Conservation (phyloP, 306 rosid species). For the Cyclanthera cordifolia region DNA sequence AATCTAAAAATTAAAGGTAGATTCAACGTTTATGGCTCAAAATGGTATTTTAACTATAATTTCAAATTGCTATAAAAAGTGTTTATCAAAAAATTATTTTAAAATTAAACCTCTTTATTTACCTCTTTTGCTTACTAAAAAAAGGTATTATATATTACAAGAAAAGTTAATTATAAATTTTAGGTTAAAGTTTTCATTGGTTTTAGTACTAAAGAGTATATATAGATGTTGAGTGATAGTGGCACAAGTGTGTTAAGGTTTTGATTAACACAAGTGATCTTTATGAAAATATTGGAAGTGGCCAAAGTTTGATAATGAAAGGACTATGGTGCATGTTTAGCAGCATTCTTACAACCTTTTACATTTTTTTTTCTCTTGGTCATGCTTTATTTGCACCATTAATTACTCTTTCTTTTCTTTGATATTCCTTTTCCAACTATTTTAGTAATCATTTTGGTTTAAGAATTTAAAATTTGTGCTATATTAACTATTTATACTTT, state of each 20-base stretch:
- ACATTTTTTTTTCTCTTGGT: neutral
- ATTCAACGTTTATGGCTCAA: too few relatives aligned
- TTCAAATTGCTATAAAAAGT: too few relatives aligned
- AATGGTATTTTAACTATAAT: too few relatives aligned
- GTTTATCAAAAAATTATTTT: too few relatives aligned
- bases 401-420: neutral
- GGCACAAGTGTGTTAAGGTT: neutral
- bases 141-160: neutral
- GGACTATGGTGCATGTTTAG: slow-evolving; percentile 12
- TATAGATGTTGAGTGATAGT: neutral
- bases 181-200: too few relatives aligned
- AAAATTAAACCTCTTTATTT: too few relatives aligned
- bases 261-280: neutral
- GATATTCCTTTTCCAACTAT: neutral
- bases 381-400: neutral
- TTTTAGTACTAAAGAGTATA: neutral
- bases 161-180: neutral
- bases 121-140: too few relatives aligned
- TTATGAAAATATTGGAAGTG: neutral
- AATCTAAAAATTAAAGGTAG: too few relatives aligned
- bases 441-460: neutral
- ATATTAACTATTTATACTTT: neutral
- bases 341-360: neutral
- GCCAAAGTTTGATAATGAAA: neutral
- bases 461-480: neutral